These are phyloP conservation scores for Xylaria flabelliformis DNA, from an alignment of 495 filamentous ascomycete species.

Conservation along the genomic window DNA sequence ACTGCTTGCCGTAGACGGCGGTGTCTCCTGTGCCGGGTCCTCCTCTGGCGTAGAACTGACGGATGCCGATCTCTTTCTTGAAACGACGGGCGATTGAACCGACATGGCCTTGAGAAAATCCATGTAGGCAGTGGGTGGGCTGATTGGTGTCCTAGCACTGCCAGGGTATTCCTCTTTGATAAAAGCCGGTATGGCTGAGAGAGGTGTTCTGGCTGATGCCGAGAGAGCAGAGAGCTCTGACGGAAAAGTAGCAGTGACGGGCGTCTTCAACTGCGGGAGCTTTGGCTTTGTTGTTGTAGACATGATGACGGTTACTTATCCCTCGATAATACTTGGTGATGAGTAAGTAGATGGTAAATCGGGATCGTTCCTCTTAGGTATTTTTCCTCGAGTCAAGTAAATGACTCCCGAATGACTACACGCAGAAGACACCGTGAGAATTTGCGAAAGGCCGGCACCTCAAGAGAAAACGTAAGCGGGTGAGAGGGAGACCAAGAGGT, in stretches of 20 bases:
- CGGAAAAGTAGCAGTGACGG: slow-evolving; percentile 76
- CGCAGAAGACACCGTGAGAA: slow-evolving; percentile 48
- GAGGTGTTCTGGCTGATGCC: slow-evolving; percentile 54
- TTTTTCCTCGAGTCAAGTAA: slow-evolving; percentile 47
- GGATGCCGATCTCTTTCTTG: slow-evolving; percentile 47
- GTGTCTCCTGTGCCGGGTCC: slow-evolving; percentile 50
- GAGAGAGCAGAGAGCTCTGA: slow-evolving; percentile 69
- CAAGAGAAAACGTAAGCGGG: slow-evolving; percentile 33
- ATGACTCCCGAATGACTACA: slow-evolving; percentile 48
- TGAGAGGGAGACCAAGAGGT: slow-evolving; percentile 34
- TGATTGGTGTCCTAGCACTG: slow-evolving; percentile 79
- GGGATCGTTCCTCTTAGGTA: slow-evolving; percentile 22
- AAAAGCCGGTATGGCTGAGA: slow-evolving; percentile 55
- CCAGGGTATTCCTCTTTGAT: slow-evolving; percentile 47
- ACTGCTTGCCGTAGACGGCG: slow-evolving; percentile 61
- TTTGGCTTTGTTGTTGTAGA: slow-evolving; percentile 63
- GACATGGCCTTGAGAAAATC: slow-evolving; percentile 82
- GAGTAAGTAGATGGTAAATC: slow-evolving; percentile 30
- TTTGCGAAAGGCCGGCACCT: slow-evolving; percentile 46
- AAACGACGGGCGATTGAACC: slow-evolving; percentile 67
- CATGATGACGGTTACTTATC: slow-evolving; percentile 52
- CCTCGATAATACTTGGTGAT: slow-evolving; percentile 16
- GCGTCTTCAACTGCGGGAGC: slow-evolving; percentile 77
- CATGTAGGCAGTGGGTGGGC: slow-evolving; percentile 87
- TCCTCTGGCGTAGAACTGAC: slow-evolving; percentile 43